Evolutionary conservation across 1,284 basidiomycete species (phyloP).

Genomic region (Microbotryum violaceum): DNA sequence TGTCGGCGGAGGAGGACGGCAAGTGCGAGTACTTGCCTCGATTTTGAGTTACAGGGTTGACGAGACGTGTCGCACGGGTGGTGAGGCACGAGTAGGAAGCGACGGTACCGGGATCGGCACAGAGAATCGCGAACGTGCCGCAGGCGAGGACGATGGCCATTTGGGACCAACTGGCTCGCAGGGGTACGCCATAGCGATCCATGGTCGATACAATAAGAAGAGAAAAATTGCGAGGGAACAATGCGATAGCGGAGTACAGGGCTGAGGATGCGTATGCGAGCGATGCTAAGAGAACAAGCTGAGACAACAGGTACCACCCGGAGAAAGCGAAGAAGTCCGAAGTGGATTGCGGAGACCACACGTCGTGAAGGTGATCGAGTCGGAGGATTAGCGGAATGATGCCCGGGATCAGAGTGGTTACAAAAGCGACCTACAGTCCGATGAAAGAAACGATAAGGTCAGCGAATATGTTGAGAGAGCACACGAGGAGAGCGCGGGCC

Average conservation of each 20-base stretch:
- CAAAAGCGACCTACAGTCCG: background rate
- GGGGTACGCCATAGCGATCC: background rate
- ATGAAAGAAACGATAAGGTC: background rate
- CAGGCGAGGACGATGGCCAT: slow-evolving; percentile 8
- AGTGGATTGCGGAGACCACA: background rate
- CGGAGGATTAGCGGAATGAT: background rate
- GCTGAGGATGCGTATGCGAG: background rate
- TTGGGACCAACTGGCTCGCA: slow-evolving; percentile 18
- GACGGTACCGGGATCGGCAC: slow-evolving; percentile 4
- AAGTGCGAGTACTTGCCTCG: background rate
- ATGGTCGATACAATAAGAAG: slow-evolving; percentile 6
- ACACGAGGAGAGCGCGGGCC: background rate
- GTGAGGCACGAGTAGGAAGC: background rate
- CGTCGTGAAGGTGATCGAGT: background rate
- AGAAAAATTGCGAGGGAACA: slow-evolving; percentile 14
- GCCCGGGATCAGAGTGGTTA: background rate
- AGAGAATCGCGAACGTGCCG: background rate
- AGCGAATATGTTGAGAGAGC: background rate
- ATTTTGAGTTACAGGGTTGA: background rate
- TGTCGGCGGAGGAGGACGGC: background rate
- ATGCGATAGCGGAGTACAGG: background rate
- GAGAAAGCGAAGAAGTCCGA: background rate
- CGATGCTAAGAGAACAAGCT: slow-evolving; percentile 4
- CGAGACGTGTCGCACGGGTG: background rate
- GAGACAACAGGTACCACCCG: background rate